phyloP scores from a whole-genome alignment of 225 moss, liverwort and hornwort genomes.

The Thuidium tamariscinum region DNA sequence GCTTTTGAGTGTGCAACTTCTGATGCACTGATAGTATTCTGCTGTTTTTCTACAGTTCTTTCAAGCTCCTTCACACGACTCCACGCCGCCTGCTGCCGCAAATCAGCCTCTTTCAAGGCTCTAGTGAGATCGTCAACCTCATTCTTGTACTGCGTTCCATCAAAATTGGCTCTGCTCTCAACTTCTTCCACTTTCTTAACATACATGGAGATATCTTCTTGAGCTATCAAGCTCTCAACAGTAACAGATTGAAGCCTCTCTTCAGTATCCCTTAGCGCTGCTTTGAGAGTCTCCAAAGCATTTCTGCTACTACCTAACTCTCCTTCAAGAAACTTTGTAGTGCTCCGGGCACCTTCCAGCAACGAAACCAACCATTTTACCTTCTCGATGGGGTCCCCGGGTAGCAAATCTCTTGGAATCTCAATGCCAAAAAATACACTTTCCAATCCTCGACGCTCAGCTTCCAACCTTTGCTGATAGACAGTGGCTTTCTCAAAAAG shows the following conservation, averaged over 20 bases:
- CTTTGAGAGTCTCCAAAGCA: constrained; percentile 23
- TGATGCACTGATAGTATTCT: constrained; percentile 35
- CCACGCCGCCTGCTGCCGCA: constrained; percentile 25
- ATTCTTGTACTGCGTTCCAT: constrained; percentile 14
- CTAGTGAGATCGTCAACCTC: constrained; percentile 49
- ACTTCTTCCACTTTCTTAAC: constrained; percentile 21
- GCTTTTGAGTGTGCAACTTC: constrained; percentile 64
- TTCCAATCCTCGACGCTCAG: constrained; percentile 35
- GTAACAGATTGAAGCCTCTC: constrained; percentile 24
- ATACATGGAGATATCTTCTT: constrained; percentile 10
- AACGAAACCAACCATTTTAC: constrained; percentile 46
- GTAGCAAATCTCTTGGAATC: constrained; percentile 15
- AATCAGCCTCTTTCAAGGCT: constrained; percentile 27
- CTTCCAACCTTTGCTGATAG: constrained; percentile 25
- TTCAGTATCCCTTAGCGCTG: constrained; percentile 34
- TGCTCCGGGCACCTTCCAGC: constrained; percentile 32
- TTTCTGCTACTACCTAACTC: constrained; percentile 32
- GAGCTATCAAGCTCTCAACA: constrained; percentile 9
- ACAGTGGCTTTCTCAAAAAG: constrained; percentile 2
- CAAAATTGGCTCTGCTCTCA: constrained; percentile 16
- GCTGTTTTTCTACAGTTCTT: constrained; percentile 36
- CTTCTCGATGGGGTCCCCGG: constrained; percentile 31
- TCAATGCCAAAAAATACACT: constrained; percentile 18
- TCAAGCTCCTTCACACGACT: constrained; percentile 43
- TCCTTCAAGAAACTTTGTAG: constrained; percentile 9